Conservation (phyloP, 192 early-diverging fungal genomes). For the Spizellomyces sp. region DNA sequence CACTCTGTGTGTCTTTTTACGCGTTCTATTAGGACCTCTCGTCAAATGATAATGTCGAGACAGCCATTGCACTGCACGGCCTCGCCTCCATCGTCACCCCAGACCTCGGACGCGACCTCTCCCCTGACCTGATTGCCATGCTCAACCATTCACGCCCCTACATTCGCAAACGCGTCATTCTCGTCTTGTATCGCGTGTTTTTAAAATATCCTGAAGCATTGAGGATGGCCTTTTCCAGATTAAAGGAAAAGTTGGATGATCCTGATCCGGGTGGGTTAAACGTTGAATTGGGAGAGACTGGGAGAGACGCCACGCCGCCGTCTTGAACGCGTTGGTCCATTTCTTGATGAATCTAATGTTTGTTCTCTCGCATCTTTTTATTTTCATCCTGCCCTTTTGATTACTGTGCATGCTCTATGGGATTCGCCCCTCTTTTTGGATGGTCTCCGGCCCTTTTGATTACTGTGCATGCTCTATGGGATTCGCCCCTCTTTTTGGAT, state of each 20-base stretch:
- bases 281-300: conserved; percentile 1
- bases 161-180: conserved; percentile 87
- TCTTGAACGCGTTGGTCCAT: neutral
- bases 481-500: neutral
- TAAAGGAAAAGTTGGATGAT: conserved; percentile 90
- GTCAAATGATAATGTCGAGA: conserved; percentile 79
- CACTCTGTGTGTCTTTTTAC: too few relatives aligned
- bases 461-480: conserved; percentile 7
- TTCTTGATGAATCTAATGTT: conserved; percentile 6
- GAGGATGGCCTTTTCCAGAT: conserved; percentile 65
- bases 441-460: too few relatives aligned
- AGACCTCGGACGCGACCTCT: conserved; percentile 86
- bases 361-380: too few relatives aligned
- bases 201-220: conserved; percentile 90
- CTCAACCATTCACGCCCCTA: conserved; percentile 91
- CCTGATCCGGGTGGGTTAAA: conserved; percentile 77
- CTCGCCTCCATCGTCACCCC: conserved; percentile 91
- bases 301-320: neutral
- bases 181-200: conserved; percentile 87
- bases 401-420: too few relatives aligned
- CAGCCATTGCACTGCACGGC: conserved; percentile 88
- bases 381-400: too few relatives aligned
- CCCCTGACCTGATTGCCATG: conserved; percentile 83
- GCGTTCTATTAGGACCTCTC: conserved; percentile 89
- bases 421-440: too few relatives aligned